phyloP scores from a whole-genome alignment of 2,329 filamentous ascomycete species.

The Pseudofabraea citricarpa region DNA sequence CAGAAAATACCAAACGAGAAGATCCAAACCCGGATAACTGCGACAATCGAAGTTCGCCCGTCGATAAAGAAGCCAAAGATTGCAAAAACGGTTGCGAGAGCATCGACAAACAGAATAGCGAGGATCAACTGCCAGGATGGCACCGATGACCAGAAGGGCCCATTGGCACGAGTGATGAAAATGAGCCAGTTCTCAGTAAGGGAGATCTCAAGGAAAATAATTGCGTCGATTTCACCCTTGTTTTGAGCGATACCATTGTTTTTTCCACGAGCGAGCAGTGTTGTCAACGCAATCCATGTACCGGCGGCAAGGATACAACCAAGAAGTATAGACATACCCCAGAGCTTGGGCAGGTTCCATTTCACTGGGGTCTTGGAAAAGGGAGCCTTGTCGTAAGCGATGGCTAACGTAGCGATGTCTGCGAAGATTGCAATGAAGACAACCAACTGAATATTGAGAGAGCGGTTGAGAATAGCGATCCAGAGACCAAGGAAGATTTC shows the following conservation, averaged over 20 bases:
- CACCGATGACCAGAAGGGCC: conserved; percentile 85
- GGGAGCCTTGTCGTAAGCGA: conserved; percentile 89
- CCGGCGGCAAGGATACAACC: conserved; percentile 76
- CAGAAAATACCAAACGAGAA: conserved; percentile 89
- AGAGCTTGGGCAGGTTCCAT: conserved; percentile 92
- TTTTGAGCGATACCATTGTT: conserved; percentile 86
- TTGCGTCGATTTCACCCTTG: conserved; percentile 74
- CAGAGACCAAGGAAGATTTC: conserved; percentile 89
- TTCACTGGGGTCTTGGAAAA: conserved; percentile 84
- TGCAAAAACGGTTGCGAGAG: conserved; percentile 80
- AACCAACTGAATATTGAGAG: conserved; percentile 79
- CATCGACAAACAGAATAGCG: conserved; percentile 76
- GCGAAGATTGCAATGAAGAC: conserved; percentile 96
- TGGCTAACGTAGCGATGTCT: conserved; percentile 85
- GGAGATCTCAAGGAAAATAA: conserved; percentile 86
- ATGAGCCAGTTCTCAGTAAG: conserved; percentile 95
- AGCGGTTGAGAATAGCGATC: conserved; percentile 83
- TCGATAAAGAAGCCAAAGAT: conserved; percentile 78
- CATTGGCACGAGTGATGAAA: conserved; percentile 91
- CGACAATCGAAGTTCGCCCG: conserved; percentile 69
- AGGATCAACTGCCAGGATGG: conserved; percentile 80
- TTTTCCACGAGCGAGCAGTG: conserved; percentile 65
- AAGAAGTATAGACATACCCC: conserved; percentile 85
- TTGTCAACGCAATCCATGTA: conserved; percentile 86
- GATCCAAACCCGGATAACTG: conserved; percentile 84